These are phyloP conservation scores for Wickerhamiella parazyma DNA, from an alignment of 805 yeast species.

Conservation along the genomic window DNA sequence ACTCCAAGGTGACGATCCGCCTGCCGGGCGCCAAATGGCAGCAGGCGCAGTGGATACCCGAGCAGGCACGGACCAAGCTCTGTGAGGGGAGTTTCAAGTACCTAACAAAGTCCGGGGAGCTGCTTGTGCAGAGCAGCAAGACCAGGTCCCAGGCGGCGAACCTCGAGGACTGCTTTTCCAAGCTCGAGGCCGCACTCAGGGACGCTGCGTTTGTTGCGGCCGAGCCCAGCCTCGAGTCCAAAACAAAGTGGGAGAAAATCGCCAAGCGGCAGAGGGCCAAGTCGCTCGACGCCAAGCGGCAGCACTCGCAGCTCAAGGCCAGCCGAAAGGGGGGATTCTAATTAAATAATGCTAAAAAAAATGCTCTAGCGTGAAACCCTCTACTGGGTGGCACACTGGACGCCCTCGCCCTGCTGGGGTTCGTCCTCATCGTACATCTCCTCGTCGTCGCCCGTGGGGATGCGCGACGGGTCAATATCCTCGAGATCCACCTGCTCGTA, in stretches of 20 bases:
- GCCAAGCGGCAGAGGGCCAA: constrained; percentile 25
- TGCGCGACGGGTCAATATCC: constrained; percentile 54
- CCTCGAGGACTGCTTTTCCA: constrained; percentile 43
- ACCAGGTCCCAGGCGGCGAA: constrained; percentile 48
- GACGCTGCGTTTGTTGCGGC: constrained; percentile 33
- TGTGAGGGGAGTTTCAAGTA: constrained; percentile 32
- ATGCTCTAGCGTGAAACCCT: too few relatives aligned
- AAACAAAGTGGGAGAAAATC: constrained; percentile 37
- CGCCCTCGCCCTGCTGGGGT: constrained; percentile 43
- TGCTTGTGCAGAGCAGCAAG: constrained; percentile 48
- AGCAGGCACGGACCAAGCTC: constrained; percentile 31
- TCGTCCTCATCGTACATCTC: constrained; percentile 35
- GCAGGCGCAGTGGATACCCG: constrained; percentile 46
- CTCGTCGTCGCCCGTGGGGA: constrained; percentile 26
- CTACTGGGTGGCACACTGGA: constrained; percentile 91
- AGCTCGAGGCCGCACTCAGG: constrained; percentile 41
- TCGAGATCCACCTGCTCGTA: constrained; percentile 48
- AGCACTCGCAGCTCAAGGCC: constrained; percentile 11
- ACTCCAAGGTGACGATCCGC: constrained; percentile 50
- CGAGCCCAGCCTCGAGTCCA: constrained; percentile 35
- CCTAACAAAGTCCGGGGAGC: constrained; percentile 39
- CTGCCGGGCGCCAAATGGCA: constrained; percentile 34
- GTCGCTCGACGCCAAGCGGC: constrained; percentile 29
- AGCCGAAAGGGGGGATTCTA: not conserved
- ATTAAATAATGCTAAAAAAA: not conserved